These are phyloP conservation scores for Euphorbia schlechtendalii DNA, from an alignment of 441 rosid genomes.

Conservation along the genomic window DNA sequence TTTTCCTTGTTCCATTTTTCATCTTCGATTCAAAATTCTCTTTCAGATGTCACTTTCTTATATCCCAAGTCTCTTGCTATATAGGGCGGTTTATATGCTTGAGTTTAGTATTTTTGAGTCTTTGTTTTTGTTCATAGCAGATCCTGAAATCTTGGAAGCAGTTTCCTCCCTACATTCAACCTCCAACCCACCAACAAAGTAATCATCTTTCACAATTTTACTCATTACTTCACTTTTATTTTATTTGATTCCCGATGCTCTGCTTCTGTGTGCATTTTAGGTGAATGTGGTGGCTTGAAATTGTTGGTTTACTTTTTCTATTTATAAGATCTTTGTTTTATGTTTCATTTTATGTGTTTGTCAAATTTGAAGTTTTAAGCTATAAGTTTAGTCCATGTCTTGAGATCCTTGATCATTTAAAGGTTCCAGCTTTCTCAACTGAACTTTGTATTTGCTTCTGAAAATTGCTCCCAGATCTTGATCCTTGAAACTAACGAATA, in stretches of 20 bases:
- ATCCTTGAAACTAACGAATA: neutral
- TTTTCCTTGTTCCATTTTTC: neutral
- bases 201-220: conserved; percentile 17
- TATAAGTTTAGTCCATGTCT: neutral
- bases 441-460: neutral
- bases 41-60: conserved; percentile 26
- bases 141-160: conserved; percentile 24
- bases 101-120: neutral
- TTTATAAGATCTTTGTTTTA: neutral
- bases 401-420: conserved; percentile 1
- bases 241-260: neutral
- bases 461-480: neutral
- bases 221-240: neutral
- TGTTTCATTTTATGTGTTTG: too few species aligned
- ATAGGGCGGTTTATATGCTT: neutral
- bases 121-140: conserved; percentile 3
- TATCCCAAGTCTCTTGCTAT: conserved; percentile 25
- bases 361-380: neutral
- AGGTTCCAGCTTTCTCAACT: neutral
- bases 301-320: too few species aligned
- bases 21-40: neutral
- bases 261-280: neutral
- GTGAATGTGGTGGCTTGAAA: neutral
- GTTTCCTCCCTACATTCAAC: neutral
- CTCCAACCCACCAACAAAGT: conserved; percentile 9